Percentiles rank a stretch among this genome's conserved stretches.
Conservation (phyloP, 2,329 filamentous ascomycete species). For the Aspergillus brunneoviolaceus region DNA sequence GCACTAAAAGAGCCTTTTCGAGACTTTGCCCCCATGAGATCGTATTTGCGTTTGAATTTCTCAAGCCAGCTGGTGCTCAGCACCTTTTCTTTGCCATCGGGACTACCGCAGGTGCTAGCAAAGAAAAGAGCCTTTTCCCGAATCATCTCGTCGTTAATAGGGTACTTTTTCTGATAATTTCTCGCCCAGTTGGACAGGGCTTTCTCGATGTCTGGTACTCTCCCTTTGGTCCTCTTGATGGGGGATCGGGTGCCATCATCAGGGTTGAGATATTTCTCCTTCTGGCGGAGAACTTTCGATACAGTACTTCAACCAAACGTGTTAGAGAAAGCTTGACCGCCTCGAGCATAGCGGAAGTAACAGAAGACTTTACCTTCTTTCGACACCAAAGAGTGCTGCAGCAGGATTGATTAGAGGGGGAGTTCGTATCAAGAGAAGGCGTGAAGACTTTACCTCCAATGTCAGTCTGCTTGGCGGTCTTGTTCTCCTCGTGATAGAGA, state of each 20-base stretch:
- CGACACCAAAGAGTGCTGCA: constrained; percentile 84
- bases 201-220: constrained; percentile 86
- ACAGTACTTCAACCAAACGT: constrained; percentile 68
- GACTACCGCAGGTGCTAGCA: constrained; percentile 67
- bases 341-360: constrained; percentile 12
- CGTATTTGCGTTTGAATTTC: constrained; percentile 92
- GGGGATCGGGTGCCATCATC: constrained; percentile 78
- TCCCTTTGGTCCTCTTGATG: constrained; percentile 78
- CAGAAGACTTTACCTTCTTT: constrained; percentile 72
- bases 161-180: constrained; percentile 72
- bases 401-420: constrained; percentile 19
- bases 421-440: background rate
- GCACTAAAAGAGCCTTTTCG: constrained; percentile 51
- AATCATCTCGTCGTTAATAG: constrained; percentile 77
- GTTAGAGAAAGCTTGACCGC: constrained; percentile 13
- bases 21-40: constrained; percentile 54
- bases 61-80: constrained; percentile 81
- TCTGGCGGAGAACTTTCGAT: constrained; percentile 93
- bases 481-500: constrained; percentile 86
- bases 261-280: constrained; percentile 86
- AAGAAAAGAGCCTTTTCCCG: constrained; percentile 82
- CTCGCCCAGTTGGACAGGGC: constrained; percentile 83
- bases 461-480: constrained; percentile 88
- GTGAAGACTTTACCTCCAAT: constrained; percentile 69
- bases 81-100: constrained; percentile 69